These are phyloP conservation scores for Setomelanomma holmii DNA, from an alignment of 2,329 filamentous ascomycete species.

Conservation along the genomic window DNA sequence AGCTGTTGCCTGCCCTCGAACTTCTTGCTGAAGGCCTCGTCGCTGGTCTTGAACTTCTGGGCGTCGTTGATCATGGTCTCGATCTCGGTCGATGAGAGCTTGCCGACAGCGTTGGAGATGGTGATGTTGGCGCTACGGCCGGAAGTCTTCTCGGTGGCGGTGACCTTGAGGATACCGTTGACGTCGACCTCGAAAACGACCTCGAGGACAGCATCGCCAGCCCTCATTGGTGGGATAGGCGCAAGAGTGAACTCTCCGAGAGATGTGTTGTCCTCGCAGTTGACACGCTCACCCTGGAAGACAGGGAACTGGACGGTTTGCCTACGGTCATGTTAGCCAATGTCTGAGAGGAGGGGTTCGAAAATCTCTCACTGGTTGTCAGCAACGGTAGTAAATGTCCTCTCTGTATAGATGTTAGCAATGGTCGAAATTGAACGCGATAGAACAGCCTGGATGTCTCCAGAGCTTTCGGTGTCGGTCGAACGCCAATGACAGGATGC, in stretches of 20 bases:
- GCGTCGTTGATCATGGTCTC: conserved; percentile 98
- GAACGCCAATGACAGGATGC: conserved; percentile 48
- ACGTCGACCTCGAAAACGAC: conserved; percentile 99
- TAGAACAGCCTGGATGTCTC: neutral
- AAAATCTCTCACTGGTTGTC: too few relatives aligned
- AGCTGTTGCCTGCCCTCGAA: conserved; percentile 99
- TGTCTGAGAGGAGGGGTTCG: too few relatives aligned
- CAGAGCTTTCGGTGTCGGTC: neutral
- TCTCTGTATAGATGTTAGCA: neutral
- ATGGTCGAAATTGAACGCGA: neutral
- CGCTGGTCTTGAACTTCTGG: conserved; percentile 97
- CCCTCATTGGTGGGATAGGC: conserved; percentile 84
- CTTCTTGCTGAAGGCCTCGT: conserved; percentile 99
- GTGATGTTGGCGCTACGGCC: conserved; percentile 99
- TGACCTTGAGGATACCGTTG: conserved; percentile 99
- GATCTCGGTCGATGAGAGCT: conserved; percentile 92
- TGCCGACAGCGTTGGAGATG: conserved; percentile 99
- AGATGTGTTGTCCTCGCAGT: conserved; percentile 98
- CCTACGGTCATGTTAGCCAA: too few relatives aligned
- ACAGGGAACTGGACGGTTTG: conserved; percentile 90
- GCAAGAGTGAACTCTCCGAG: conserved; percentile 96
- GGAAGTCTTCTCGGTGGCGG: conserved; percentile 97
- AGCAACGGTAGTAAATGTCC: conserved; percentile 85
- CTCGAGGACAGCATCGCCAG: conserved; percentile 88
- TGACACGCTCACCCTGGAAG: conserved; percentile 95